These are phyloP conservation scores for Beauveria australis DNA, from an alignment of 2,329 filamentous ascomycete species.

Conservation along the genomic window DNA sequence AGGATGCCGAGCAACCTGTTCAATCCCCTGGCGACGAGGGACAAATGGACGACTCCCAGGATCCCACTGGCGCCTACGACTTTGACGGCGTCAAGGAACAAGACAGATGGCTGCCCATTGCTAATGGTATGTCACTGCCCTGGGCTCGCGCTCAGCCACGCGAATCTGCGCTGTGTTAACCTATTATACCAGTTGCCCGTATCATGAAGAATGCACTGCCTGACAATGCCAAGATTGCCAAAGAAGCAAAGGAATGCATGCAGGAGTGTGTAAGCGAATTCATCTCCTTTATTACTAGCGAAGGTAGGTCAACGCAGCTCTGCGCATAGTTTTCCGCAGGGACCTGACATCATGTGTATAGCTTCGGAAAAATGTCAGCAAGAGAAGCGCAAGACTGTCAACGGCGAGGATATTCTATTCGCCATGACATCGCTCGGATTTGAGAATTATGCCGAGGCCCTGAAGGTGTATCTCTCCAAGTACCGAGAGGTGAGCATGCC, in stretches of 20 bases:
- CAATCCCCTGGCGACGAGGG: conserved; percentile 90
- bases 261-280: conserved; percentile 99
- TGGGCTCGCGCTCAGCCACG: neutral
- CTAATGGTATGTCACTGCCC: conserved; percentile 78
- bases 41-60: conserved; percentile 82
- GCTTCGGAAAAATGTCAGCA: conserved; percentile 99
- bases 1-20: conserved; percentile 89
- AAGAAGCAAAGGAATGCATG: conserved; percentile 99
- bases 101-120: conserved; percentile 98
- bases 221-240: conserved; percentile 97
- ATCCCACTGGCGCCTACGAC: conserved; percentile 74
- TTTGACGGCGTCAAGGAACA: conserved; percentile 97
- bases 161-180: neutral
- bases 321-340: conserved; percentile 9
- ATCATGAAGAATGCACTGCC: conserved; percentile 98
- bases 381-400: conserved; percentile 98
- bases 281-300: conserved; percentile 98
- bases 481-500: conserved; percentile 78
- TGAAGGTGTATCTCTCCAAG: conserved; percentile 96
- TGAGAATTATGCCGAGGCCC: conserved; percentile 95
- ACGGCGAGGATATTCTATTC: conserved; percentile 96
- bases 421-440: conserved; percentile 98
- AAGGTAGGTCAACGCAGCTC: conserved; percentile 56
- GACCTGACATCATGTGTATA: conserved; percentile 28
- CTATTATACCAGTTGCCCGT: conserved; percentile 73